Evolutionary conservation across 495 filamentous ascomycete genomes (phyloP), one percentile per base, ranked within the genome.

Genomic region (Hypoxylon rickii): DNA sequence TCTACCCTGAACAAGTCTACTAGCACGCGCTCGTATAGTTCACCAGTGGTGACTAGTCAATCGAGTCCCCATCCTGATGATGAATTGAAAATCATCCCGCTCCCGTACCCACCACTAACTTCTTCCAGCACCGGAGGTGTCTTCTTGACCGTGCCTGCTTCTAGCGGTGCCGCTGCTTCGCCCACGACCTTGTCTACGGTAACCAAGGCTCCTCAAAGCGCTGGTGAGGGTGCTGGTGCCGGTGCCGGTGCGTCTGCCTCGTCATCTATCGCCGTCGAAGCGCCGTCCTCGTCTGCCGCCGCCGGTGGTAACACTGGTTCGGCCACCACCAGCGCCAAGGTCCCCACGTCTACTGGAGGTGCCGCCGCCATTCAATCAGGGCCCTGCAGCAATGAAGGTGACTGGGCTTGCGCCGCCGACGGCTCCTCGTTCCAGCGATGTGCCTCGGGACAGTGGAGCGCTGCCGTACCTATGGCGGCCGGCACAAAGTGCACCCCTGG

Each of bases 401-500:
- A 68, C 34, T 89, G 84, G 85, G 86, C 87, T 73, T 89, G 87
- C 67, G 38, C 59, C 0, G 75, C 87, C 26, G 72, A 64, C 20
- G 86, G 86, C 45, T 73, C 68, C 6, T 73, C 76, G 12, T 89
- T 81, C 75, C 82, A 84, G 67, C 78, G 85, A 55, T 90, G 87
- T 55, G 86, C 85, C 8, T 77, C 71, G 18, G 86, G 87, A 5
- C 47, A 66, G 24, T 89, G 86, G 87, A 79, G 83, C 7, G 63
- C 50, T 5, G 46, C 72, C 17, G 74, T 82, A 46, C 61, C 70
- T 24, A 71, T 88, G 73, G 78, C 86, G 0, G 62, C 76, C 0
- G 87, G 87, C 41, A 88, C 83, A 2, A 62, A 67, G 24, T 90
- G 87, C 72, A 77, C 58, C 15, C 38, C 75, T 19, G 87, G 87